phyloP scores from a whole-genome alignment of 331 rosid species.

The Pyrus hybrid region DNA sequence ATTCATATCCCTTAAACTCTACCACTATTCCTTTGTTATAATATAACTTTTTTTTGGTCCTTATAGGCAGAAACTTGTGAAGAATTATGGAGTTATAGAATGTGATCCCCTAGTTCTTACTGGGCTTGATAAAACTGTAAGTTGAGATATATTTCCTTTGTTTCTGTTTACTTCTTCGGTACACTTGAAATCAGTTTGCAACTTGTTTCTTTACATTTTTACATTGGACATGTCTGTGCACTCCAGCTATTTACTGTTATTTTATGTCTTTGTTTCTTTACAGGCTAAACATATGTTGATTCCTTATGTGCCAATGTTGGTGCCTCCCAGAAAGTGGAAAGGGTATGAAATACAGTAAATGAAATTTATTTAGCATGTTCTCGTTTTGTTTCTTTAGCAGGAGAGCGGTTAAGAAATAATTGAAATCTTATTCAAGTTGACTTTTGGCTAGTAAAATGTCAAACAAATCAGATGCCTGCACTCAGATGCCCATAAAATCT shows the following conservation, averaged over 20 bases:
- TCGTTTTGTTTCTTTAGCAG: neutral
- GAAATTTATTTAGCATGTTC: constrained; percentile 10
- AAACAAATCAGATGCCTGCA: constrained; percentile 1
- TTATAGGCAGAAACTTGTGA: constrained; percentile 58
- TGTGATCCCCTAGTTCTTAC: constrained; percentile 60
- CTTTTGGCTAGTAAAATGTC: neutral
- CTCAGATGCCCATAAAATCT: neutral
- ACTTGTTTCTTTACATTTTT: too few species aligned
- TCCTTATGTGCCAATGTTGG: constrained; percentile 84
- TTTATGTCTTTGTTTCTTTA: constrained; percentile 23
- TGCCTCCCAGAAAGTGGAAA: constrained; percentile 84
- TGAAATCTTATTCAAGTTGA: neutral
- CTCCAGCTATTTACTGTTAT: constrained; percentile 10
- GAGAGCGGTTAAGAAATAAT: neutral
- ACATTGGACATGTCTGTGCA: neutral
- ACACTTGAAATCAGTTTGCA: constrained; percentile 8
- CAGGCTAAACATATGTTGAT: constrained; percentile 74
- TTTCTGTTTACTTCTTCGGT: constrained; percentile 1
- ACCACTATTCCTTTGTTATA: neutral
- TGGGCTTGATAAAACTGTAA: constrained; percentile 73
- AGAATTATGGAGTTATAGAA: constrained; percentile 72
- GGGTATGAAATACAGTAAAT: constrained; percentile 41
- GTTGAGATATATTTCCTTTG: constrained; percentile 10
- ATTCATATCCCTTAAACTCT: neutral
- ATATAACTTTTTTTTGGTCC: constrained; percentile 16